These are phyloP conservation scores for Neltuma alba DNA, from an alignment of 306 rosid genomes.

Conservation along the genomic window DNA sequence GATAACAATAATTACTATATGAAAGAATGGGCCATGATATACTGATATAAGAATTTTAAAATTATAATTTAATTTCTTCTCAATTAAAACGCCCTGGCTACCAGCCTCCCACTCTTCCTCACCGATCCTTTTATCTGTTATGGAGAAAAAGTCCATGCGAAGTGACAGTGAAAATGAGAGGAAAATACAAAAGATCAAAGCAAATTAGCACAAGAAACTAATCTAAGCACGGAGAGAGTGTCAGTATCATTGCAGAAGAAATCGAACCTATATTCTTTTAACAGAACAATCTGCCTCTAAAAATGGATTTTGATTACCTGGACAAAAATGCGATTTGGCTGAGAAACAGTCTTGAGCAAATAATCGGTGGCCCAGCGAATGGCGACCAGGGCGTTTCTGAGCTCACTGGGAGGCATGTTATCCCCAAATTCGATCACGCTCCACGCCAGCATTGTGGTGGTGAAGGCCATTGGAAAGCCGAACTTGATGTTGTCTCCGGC, in stretches of 20 bases:
- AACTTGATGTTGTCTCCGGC: constrained; percentile 95
- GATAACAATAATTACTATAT: neutral
- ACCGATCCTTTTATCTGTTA: neutral
- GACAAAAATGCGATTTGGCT: constrained; percentile 86
- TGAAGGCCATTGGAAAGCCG: constrained; percentile 92
- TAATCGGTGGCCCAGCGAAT: constrained; percentile 91
- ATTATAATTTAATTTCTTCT: no score
- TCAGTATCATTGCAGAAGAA: neutral
- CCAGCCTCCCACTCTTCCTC: neutral
- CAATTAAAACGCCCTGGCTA: neutral
- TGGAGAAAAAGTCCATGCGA: neutral
- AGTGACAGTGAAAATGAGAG: neutral
- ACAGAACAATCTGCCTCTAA: neutral
- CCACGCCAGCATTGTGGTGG: constrained; percentile 94
- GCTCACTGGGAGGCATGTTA: constrained; percentile 70
- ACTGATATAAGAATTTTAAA: neutral
- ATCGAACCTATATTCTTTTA: neutral
- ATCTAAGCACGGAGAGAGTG: neutral
- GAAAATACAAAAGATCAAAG: neutral
- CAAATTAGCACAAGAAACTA: neutral
- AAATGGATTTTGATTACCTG: constrained; percentile 50
- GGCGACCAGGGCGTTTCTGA: constrained; percentile 61
- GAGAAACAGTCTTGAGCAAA: constrained; percentile 78
- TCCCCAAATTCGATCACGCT: constrained; percentile 91
- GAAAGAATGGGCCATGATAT: neutral